Evolutionary conservation across 129 eudicot genomes (phyloP).

Genomic region (Cynara cardunculus): DNA sequence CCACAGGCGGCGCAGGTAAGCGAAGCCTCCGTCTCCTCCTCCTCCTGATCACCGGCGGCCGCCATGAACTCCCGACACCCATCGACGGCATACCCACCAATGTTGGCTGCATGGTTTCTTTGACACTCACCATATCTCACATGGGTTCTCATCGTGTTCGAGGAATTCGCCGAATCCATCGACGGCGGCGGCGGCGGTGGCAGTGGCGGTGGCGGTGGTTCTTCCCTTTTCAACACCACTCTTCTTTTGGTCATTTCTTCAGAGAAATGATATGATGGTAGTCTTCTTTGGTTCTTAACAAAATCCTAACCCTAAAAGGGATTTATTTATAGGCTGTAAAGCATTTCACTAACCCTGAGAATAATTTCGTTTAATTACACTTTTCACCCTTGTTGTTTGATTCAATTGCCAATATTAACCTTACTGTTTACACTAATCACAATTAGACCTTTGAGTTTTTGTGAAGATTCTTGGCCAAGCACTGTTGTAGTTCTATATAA

Average conservation of each 20-base stretch:
- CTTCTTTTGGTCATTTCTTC: slow-evolving; percentile 42
- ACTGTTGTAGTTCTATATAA: slow-evolving; percentile 18
- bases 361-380: slow-evolving; percentile 23
- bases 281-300: slow-evolving; percentile 17
- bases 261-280: slow-evolving; percentile 11
- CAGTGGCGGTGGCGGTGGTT: slow-evolving; percentile 1
- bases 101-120: slow-evolving; percentile 74
- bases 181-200: neutral
- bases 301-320: slow-evolving; percentile 56
- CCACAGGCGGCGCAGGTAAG: slow-evolving; percentile 85
- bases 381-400: slow-evolving; percentile 32
- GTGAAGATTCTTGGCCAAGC: slow-evolving; percentile 10
- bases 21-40: slow-evolving; percentile 46
- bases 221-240: slow-evolving; percentile 50
- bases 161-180: slow-evolving; percentile 39
- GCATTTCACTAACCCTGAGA: slow-evolving; percentile 26
- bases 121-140: slow-evolving; percentile 84
- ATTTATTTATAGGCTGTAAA: slow-evolving; percentile 47
- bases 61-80: slow-evolving; percentile 90
- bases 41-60: slow-evolving; percentile 28
- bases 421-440: slow-evolving; percentile 23
- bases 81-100: slow-evolving; percentile 79
- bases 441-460: slow-evolving; percentile 28
- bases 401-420: slow-evolving; percentile 11
- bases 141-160: slow-evolving; percentile 32